Base-by-base conservation (phyloP, 495 filamentous ascomycete genomes). In the Xylaria flabelliformis region DNA sequence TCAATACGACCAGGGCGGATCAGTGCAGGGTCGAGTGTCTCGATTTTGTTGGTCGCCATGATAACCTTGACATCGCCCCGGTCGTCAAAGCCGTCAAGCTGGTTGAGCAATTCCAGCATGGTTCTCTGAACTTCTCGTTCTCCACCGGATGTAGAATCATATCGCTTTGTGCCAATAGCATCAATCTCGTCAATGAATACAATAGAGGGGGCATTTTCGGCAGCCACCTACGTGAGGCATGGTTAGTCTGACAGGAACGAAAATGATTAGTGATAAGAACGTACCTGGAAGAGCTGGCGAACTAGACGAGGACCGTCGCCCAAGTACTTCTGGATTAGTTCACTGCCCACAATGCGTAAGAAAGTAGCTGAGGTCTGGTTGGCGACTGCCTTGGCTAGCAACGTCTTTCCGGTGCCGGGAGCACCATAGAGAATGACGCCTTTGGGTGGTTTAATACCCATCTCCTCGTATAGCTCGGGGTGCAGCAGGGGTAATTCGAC, bases 111-210 rank as follows among this genome's bases (percentile, higher is more conserved):
- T 80, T 99, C 96, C 83, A 99, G 85, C 96, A 99, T 99, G 61
- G 96, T 99, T 75, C 96, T 90, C 85, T 99, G 96, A 29, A 99
- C 93, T 81, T 99, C 96, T 74, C 97, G 92, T 81, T 99, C 96
- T 77, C 96, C 96, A 73, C 96, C 96, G 29, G 95, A 98, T 46
- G 93, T 96, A 21, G 94, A 97, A 26, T 99, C 96, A 82, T 99
- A 99, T 74, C 96, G 94, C 85, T 99, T 99, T 13, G 96, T 98
- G 75, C 96, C 96, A 70, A 99, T 99, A 50, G 96, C 96, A 82
- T 99, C 96, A 76, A 99, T 99, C 81, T 99, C 96, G 80, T 99
- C 96, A 77, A 99, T 99, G 82, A 99, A 99, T 17, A 99, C 95
- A 76, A 99, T 99, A 7, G 95, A 95, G 10, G 96, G 96, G 0